Percentiles rank a stretch among this genome's conserved stretches.
These are phyloP conservation scores for Nitzschia sp. DNA, from an alignment of 108 stramenopile genomes.

Conservation along the genomic window DNA sequence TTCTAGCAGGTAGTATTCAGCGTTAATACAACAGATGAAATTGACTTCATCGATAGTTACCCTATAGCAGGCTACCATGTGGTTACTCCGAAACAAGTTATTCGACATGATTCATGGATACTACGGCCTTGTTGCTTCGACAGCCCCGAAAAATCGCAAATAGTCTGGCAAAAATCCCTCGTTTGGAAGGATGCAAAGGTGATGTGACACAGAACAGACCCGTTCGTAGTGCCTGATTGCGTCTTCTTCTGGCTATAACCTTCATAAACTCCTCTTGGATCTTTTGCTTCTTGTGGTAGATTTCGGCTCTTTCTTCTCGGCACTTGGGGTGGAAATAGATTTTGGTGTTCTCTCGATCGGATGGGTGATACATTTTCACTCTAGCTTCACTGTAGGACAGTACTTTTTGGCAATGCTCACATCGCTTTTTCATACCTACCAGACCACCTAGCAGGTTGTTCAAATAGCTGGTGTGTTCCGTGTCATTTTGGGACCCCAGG, in stretches of 20 bases:
- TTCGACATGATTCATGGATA: background rate
- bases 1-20: too few species aligned
- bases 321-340: slow-evolving; percentile 1
- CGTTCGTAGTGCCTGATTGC: background rate
- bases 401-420: background rate
- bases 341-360: background rate
- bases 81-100: background rate
- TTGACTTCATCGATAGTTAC: too few species aligned
- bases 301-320: background rate
- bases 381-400: background rate
- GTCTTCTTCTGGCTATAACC: background rate
- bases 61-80: background rate
- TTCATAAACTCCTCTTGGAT: background rate
- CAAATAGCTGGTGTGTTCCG: background rate
- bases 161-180: background rate
- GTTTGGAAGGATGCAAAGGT: background rate
- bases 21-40: too few species aligned
- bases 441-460: background rate
- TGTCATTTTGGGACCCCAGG: background rate
- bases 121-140: background rate
- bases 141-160: background rate
- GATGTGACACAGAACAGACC: background rate
- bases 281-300: background rate
- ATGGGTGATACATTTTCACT: background rate
- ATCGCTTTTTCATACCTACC: background rate